These are phyloP conservation scores for Pulveroboletus sp. DNA, from an alignment of 768 basidiomycete genomes.

Conservation along the genomic window DNA sequence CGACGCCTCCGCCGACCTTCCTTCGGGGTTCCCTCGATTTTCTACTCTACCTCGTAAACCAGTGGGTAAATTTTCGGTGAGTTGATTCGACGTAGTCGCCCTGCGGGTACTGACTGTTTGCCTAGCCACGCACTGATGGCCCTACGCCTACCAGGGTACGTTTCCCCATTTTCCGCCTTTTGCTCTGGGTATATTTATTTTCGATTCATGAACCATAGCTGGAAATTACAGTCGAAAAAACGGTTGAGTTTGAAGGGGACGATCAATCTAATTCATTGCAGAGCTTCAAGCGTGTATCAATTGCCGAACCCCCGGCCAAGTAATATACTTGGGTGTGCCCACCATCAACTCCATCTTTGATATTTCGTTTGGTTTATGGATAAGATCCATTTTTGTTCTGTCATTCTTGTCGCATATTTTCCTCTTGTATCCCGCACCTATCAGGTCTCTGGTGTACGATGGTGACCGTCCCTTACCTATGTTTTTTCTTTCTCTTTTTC, in stretches of 20 bases:
- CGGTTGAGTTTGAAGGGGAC: constrained; percentile 24
- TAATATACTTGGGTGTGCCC: neutral
- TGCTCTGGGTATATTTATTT: neutral
- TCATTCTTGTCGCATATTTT: neutral
- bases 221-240: constrained; percentile 31
- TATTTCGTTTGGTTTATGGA: neutral
- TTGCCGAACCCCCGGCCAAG: constrained; percentile 3
- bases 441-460: neutral
- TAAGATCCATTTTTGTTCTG: neutral
- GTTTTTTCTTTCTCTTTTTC: neutral
- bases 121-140: constrained; percentile 11
- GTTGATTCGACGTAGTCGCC: neutral
- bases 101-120: neutral
- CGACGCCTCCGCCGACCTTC: constrained; percentile 28
- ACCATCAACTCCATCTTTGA: neutral
- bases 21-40: constrained; percentile 23
- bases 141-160: constrained; percentile 19
- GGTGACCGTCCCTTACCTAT: neutral
- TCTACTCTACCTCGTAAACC: constrained; percentile 16
- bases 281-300: constrained; percentile 5
- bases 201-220: constrained; percentile 13
- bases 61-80: constrained; percentile 7
- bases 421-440: constrained; percentile 39
- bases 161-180: neutral
- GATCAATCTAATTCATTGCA: neutral